Percentiles rank a stretch among this genome's conserved stretches.
phyloP scores from a whole-genome alignment of 805 yeast species.

The Yarrowia porcina region DNA sequence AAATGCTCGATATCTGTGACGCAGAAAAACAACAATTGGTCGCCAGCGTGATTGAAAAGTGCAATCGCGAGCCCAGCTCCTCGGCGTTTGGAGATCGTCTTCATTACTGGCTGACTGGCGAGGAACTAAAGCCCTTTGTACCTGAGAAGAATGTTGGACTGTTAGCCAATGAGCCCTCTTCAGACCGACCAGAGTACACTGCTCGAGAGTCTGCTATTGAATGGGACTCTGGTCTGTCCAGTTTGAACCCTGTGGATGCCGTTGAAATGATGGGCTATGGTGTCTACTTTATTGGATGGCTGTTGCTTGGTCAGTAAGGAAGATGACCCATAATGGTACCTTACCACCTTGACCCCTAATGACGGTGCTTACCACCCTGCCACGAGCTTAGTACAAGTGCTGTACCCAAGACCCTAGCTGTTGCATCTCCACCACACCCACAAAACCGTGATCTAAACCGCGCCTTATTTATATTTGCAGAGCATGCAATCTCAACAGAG shows the following conservation, averaged over 20 bases:
- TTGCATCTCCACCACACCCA: too few species aligned
- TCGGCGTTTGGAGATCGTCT: neutral
- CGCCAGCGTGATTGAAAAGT: neutral
- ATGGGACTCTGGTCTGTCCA: constrained; percentile 14
- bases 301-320: neutral
- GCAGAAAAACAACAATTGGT: constrained; percentile 17
- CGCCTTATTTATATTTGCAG: neutral
- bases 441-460: neutral
- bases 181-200: neutral
- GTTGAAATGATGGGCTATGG: constrained; percentile 4
- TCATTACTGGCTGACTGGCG: constrained; percentile 14
- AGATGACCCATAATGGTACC: too few species aligned
- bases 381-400: neutral
- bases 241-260: constrained; percentile 16
- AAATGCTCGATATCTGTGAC: constrained; percentile 17
- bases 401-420: neutral
- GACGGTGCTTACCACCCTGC: neutral
- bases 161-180: constrained; percentile 1
- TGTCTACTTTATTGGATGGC: constrained; percentile 1
- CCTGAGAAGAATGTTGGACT: neutral
- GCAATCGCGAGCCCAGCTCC: neutral
- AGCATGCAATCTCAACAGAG: neutral
- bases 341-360: too few species aligned
- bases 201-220: constrained; percentile 8
- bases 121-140: constrained; percentile 19